Evolutionary conservation across 2,329 filamentous ascomycete genomes (phyloP).

Genomic region (Monilinia polystroma): DNA sequence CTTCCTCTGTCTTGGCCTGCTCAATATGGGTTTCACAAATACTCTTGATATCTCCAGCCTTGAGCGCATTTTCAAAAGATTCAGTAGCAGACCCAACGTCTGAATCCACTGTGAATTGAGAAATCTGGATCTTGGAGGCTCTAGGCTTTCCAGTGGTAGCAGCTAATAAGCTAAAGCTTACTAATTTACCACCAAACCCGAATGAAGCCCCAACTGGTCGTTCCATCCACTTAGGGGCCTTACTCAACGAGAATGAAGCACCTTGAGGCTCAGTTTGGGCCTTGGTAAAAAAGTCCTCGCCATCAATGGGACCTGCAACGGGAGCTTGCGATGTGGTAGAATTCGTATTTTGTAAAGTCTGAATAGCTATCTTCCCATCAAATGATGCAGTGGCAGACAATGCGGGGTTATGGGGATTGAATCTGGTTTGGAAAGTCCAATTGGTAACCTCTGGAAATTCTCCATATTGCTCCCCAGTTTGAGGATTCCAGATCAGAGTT

Average conservation of each 20-base stretch:
- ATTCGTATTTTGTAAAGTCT: constrained; percentile 93
- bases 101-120: constrained; percentile 84
- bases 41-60: constrained; percentile 70
- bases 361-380: constrained; percentile 91
- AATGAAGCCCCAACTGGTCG: constrained; percentile 84
- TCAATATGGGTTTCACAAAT: constrained; percentile 80
- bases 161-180: constrained; percentile 65
- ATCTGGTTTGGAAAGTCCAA: constrained; percentile 95
- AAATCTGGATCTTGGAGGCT: constrained; percentile 77
- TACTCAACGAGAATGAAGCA: constrained; percentile 80
- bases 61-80: constrained; percentile 80
- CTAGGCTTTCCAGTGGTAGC: constrained; percentile 61
- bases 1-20: constrained; percentile 77
- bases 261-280: constrained; percentile 89
- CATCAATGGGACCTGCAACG: constrained; percentile 71
- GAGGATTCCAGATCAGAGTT: constrained; percentile 94
- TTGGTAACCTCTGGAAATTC: constrained; percentile 98
- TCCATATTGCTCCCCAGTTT: constrained; percentile 81
- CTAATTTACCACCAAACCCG: constrained; percentile 90
- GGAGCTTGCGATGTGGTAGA: constrained; percentile 66
- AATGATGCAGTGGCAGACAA: constrained; percentile 94
- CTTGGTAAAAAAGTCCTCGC: constrained; percentile 94
- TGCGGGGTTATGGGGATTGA: constrained; percentile 90
- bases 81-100: constrained; percentile 80
- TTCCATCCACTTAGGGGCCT: constrained; percentile 88